Evolutionary conservation across 2,329 filamentous ascomycete genomes (phyloP), one percentile per base, ranked within the genome.

Genomic region (Exophiala calicioides): DNA sequence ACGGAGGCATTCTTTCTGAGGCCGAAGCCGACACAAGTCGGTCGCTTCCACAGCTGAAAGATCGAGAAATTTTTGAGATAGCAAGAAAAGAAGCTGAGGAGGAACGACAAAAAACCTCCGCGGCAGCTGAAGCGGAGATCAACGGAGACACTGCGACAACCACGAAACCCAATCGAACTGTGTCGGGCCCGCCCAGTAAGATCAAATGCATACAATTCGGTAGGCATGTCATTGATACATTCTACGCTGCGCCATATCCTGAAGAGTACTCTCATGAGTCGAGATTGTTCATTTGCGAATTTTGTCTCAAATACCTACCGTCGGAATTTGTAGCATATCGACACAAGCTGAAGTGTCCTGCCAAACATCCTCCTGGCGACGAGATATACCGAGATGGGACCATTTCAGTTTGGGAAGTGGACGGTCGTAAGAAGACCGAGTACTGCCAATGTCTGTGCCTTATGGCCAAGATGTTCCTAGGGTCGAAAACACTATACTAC

Each of bases 201-300:
- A 97, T 98, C 65, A 94, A 97, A 67, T 96, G 90, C 69, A 95
- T 98, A 71, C 93, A 95, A 61, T 97, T 98, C 70, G 93, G 93
- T 34, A 89, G 90, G 40, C 94, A 86, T 77, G 93, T 98, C 67
- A 98, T 98, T 59, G 93, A 98, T 65, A 98, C 93, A 3, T 97
- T 93, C 90, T 96, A 98, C 69, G 91, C 93, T 21, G 93, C 93
- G 29, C 94, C 93, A 9, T 98, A 98, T 65, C 93, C 93, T 0
- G 93, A 96, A 65, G 93, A 98, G 69, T 98, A 98, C 73, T 97
- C 90, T 66, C 84, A 91, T 55, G 97, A 98, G 64, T 85, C 88
- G 21, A 87, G 95, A 27, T 79, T 98, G n/a, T 97, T 95, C 69
- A 97, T 98, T 55, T 98, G 93, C 76, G 94, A 98, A 67, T 98